phyloP scores from a whole-genome alignment of 2,329 filamentous ascomycete species.

The Xylariaceae sp. region DNA sequence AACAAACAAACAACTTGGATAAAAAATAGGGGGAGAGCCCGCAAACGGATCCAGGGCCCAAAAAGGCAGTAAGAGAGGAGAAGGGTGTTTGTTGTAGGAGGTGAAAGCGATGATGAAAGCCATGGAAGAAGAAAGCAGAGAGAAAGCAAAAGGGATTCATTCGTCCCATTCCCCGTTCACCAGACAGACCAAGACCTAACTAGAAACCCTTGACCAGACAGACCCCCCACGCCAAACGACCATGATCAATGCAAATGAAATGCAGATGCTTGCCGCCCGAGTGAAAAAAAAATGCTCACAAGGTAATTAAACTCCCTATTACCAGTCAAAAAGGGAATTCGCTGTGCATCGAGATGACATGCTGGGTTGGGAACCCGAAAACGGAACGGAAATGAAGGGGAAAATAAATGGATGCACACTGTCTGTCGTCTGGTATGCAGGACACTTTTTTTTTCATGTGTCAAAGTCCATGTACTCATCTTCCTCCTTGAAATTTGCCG shows the following conservation, averaged over 20 bases:
- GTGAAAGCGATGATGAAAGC: too few relatives aligned
- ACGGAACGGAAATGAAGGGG: constrained; percentile 5
- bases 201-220: neutral
- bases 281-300: constrained; percentile 16
- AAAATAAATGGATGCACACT: neutral
- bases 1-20: too few relatives aligned
- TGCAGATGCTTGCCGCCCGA: constrained; percentile 10
- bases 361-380: constrained; percentile 12
- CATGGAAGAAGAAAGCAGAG: neutral
- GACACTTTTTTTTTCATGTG: constrained; percentile 3
- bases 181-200: constrained; percentile 2
- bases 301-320: constrained; percentile 11
- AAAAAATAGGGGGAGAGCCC: constrained; percentile 6
- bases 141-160: constrained; percentile 5
- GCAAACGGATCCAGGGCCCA: constrained; percentile 5
- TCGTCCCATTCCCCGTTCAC: constrained; percentile 13
- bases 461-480: constrained; percentile 61
- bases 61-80: constrained; percentile 1
- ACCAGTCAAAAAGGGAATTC: too few relatives aligned
- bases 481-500: constrained; percentile 83
- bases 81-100: too few relatives aligned
- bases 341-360: constrained; percentile 9
- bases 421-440: neutral
- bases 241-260: constrained; percentile 19
- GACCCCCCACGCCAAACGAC: constrained; percentile 12